phyloP scores from a whole-genome alignment of 2,329 filamentous ascomycete species.

The Epichloe gansuensis region DNA sequence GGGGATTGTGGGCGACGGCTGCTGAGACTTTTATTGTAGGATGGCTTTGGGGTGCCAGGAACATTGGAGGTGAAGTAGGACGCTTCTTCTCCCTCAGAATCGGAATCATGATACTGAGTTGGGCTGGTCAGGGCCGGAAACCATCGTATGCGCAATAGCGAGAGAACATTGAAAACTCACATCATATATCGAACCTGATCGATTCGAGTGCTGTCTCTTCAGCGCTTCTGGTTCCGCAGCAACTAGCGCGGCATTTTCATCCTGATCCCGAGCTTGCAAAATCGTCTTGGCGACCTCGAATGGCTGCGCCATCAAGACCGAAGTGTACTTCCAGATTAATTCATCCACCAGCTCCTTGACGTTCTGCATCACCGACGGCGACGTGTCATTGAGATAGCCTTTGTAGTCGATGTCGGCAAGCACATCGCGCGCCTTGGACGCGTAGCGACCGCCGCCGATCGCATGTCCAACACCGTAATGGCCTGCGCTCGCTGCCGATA shows the following conservation, averaged over 20 bases:
- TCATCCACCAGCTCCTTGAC: slow-evolving; percentile 70
- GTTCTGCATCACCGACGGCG: slow-evolving; percentile 62
- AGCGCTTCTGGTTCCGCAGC: slow-evolving; percentile 13
- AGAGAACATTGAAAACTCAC: slow-evolving; percentile 13
- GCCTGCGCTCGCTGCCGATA: slow-evolving; percentile 28
- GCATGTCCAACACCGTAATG: slow-evolving; percentile 34
- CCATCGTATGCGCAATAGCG: neutral
- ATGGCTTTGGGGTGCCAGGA: slow-evolving; percentile 42
- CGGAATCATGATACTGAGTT: slow-evolving; percentile 37
- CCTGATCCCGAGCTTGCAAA: slow-evolving; percentile 60
- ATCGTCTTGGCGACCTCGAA: slow-evolving; percentile 96
- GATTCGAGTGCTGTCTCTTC: slow-evolving; percentile 19
- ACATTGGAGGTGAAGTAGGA: slow-evolving; percentile 68
- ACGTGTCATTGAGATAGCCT: slow-evolving; percentile 67
- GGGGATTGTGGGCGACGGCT: slow-evolving; percentile 21
- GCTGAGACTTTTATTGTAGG: slow-evolving; percentile 19
- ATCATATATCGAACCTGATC: slow-evolving; percentile 23
- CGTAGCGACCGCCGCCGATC: slow-evolving; percentile 23
- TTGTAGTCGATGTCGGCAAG: slow-evolving; percentile 87
- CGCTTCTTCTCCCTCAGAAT: slow-evolving; percentile 65
- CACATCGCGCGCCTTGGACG: slow-evolving; percentile 63
- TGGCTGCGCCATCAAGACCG: slow-evolving; percentile 79
- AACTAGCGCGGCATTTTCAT: slow-evolving; percentile 27
- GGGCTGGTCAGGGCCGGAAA: neutral
- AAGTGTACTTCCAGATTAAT: slow-evolving; percentile 83